These are phyloP conservation scores for Lasiosphaeriaceae sp. DNA, from an alignment of 495 filamentous ascomycete species.

Conservation along the genomic window DNA sequence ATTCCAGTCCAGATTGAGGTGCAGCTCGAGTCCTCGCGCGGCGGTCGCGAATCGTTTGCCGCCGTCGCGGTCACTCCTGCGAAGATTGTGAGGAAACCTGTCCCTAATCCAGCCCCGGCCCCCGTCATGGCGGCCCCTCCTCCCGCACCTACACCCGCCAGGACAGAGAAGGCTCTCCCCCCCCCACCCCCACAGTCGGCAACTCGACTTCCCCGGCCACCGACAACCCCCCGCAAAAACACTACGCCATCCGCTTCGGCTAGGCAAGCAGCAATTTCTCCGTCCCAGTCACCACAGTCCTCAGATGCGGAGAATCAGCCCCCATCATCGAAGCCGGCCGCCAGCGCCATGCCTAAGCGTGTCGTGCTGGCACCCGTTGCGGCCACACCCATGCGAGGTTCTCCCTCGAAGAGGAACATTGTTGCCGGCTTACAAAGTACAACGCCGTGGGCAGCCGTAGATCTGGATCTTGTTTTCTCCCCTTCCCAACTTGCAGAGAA, in stretches of 20 bases:
- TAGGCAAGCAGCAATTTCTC: constrained; percentile 40
- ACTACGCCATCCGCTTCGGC: constrained; percentile 28
- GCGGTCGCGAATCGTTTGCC: constrained; percentile 9
- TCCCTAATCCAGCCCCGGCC: not conserved
- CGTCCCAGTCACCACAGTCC: constrained; percentile 65
- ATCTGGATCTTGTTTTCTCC: constrained; percentile 62
- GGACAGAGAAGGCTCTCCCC: constrained; percentile 28
- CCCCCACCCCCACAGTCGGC: constrained; percentile 24
- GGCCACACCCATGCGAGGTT: constrained; percentile 51
- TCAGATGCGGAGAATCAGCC: constrained; percentile 80
- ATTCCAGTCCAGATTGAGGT: constrained; percentile 9
- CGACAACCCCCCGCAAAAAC: constrained; percentile 32
- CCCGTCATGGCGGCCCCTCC: constrained; percentile 9
- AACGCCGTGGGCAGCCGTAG: constrained; percentile 67
- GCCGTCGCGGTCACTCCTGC: constrained; percentile 7
- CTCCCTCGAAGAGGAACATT: constrained; percentile 62
- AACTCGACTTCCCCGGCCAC: constrained; percentile 17
- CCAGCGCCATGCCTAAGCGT: constrained; percentile 30
- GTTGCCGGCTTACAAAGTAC: constrained; percentile 55
- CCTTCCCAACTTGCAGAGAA: constrained; percentile 52
- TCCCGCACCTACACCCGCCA: constrained; percentile 11
- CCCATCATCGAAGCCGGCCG: constrained; percentile 56
- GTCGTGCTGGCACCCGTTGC: constrained; percentile 48
- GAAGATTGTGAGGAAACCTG: constrained; percentile 15
- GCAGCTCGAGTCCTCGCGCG: constrained; percentile 1